Evolutionary conservation across 306 rosid species (phyloP).

Genomic region (Cucumis sativus): Cucumber_9930_V3 NC_026655.2:5278501-5279000

Average conservation of each 20-base stretch:
- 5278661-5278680: not conserved
- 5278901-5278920: not conserved
- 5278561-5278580: not conserved
- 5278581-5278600: not conserved
- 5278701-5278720: not conserved
- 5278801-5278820: not conserved
- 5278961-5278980: not conserved
- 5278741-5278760: conserved; percentile 9
- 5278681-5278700: not conserved
- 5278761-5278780: conserved; percentile 19
- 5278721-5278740: conserved; percentile 4
- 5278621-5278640: not conserved
- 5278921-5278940: not conserved
- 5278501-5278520: not conserved
- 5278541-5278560: not conserved
- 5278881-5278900: conserved; percentile 31
- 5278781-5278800: conserved; percentile 18
- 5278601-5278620: not conserved
- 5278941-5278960: not conserved
- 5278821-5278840: conserved; percentile 1
- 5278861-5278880: conserved; percentile 35
- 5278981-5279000: not conserved
- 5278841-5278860: conserved; percentile 30
- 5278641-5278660: not conserved
- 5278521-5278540: not conserved